Evolutionary conservation across 768 basidiomycete species (phyloP).

Genomic region (Butyriboletus loyo): DNA sequence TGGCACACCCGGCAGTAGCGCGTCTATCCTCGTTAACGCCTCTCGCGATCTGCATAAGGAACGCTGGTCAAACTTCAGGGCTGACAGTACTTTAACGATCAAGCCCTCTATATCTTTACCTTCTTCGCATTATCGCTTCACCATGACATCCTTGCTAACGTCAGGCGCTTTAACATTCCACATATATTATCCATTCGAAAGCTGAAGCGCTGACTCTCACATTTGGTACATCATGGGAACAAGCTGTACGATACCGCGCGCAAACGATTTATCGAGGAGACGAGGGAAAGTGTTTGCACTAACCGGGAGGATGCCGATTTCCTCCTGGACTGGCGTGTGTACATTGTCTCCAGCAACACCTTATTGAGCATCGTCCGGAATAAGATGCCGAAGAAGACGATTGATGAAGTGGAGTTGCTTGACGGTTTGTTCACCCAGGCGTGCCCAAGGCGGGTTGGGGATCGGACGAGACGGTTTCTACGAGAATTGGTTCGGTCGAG

Average conservation of each 20-base stretch:
- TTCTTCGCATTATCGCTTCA: constrained; percentile 11
- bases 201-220: constrained; percentile 6
- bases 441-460: not conserved
- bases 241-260: constrained; percentile 11
- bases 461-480: not conserved
- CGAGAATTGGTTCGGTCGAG: not conserved
- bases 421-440: constrained; percentile 3
- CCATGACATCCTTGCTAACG: constrained; percentile 9
- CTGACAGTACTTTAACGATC: constrained; percentile 9
- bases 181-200: constrained; percentile 10
- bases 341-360: constrained; percentile 22
- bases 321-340: constrained; percentile 19
- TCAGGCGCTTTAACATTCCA: constrained; percentile 4
- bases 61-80: not conserved
- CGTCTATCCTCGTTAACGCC: constrained; percentile 37
- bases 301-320: constrained; percentile 15
- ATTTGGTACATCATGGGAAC: constrained; percentile 5
- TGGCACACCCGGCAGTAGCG: constrained; percentile 35
- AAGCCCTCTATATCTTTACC: constrained; percentile 7
- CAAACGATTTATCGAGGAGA: constrained; percentile 17
- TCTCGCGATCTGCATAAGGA: constrained; percentile 34
- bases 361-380: constrained; percentile 8
- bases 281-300: constrained; percentile 13
- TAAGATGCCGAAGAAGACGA: constrained; percentile 4
- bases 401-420: constrained; percentile 6